These are phyloP conservation scores for Nemophila menziesii DNA, from an alignment of 257 asterid genomes.

Conservation along the genomic window DNA sequence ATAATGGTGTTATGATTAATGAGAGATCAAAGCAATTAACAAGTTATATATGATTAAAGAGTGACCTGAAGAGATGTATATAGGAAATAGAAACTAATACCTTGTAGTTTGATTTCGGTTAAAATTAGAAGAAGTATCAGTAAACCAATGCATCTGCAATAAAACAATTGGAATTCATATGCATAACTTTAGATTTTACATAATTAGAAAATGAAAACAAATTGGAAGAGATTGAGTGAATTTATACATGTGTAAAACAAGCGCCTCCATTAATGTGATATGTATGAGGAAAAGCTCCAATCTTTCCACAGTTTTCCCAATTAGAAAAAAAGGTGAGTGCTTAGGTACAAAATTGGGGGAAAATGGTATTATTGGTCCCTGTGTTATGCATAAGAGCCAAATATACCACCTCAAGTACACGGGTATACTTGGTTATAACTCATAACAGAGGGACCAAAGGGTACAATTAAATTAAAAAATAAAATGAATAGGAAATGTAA, in stretches of 20 bases:
- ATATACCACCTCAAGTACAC: neutral
- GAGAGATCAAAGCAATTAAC: too few relatives aligned
- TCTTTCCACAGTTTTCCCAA: too few relatives aligned
- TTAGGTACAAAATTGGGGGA: too few relatives aligned
- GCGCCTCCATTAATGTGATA: constrained; percentile 59
- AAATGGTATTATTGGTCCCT: too few relatives aligned
- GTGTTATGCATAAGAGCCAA: too few relatives aligned
- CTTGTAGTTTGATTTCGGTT: neutral
- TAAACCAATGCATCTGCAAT: constrained; percentile 35
- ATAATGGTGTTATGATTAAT: neutral
- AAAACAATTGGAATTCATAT: neutral
- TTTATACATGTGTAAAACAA: constrained; percentile 62
- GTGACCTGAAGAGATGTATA: constrained; percentile 1
- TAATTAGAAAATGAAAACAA: neutral
- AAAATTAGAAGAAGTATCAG: constrained; percentile 5
- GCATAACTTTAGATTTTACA: neutral
- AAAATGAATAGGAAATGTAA: neutral
- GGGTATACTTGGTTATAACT: too few relatives aligned
- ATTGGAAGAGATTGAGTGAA: neutral
- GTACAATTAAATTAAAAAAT: neutral
- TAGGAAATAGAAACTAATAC: neutral
- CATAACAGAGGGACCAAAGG: too few relatives aligned
- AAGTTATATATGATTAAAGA: too few relatives aligned
- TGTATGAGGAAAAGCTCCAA: constrained; percentile 54
- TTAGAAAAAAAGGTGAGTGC: too few relatives aligned